Percentiles rank a stretch among this genome's conserved stretches.
Conservation (phyloP, 164 flowering plant species). For the Vitis riparia region DNA sequence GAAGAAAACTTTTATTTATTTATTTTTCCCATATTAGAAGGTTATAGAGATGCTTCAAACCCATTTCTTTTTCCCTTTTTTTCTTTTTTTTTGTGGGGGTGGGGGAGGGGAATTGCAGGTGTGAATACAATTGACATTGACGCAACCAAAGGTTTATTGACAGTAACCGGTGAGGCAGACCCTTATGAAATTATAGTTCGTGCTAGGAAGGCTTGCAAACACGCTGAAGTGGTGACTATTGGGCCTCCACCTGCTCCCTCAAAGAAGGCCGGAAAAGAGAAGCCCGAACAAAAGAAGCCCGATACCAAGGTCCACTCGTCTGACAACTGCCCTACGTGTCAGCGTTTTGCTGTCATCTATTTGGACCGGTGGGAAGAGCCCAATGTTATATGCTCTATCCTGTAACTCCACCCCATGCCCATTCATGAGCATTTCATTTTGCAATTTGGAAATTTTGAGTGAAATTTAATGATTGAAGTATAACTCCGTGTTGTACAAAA, state of each 20-base stretch:
- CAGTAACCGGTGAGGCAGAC: constrained; percentile 65
- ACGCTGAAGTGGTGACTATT: constrained; percentile 45
- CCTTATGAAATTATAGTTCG: constrained; percentile 46
- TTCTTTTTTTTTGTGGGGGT: too few relatives aligned
- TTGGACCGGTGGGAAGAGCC: constrained; percentile 24
- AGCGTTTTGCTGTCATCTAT: constrained; percentile 12
- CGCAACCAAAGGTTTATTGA: constrained; percentile 48
- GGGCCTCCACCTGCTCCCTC: constrained; percentile 68
- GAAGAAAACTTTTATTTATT: not conserved
- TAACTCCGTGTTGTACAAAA: too few relatives aligned
- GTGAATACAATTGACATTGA: constrained; percentile 63
- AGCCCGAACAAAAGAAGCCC: constrained; percentile 19
- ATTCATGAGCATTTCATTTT: too few relatives aligned
- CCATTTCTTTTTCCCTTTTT: too few relatives aligned
- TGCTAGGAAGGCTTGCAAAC: constrained; percentile 48
- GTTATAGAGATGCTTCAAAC: too few relatives aligned
- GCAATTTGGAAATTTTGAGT: too few relatives aligned
- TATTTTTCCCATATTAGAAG: not conserved
- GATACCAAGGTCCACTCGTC: not conserved
- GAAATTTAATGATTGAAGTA: too few relatives aligned
- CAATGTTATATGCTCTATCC: constrained; percentile 28
- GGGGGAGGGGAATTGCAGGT: constrained; percentile 28
- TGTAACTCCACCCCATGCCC: constrained; percentile 19
- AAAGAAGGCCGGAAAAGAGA: constrained; percentile 31
- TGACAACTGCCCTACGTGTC: constrained; percentile 19